Evolutionary conservation across 164 flowering plant species (phyloP).

Genomic region (Dillenia suffruticosa): DNA sequence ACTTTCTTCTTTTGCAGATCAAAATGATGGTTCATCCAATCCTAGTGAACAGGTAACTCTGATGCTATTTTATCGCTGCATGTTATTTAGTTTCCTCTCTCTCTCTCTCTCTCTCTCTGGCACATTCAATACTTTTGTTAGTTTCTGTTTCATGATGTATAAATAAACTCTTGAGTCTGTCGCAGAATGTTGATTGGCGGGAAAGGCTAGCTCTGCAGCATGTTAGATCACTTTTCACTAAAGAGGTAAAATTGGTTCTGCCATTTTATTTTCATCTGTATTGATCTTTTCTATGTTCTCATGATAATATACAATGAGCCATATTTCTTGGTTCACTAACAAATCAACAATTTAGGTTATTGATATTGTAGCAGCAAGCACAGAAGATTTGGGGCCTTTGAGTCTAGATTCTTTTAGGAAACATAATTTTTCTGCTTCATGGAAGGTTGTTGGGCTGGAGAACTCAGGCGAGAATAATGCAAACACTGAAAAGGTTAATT

Average conservation of each 20-base stretch:
- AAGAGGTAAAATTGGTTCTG: conserved; percentile 49
- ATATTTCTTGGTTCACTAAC: no score
- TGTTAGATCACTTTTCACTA: conserved; percentile 58
- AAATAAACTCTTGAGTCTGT: background rate
- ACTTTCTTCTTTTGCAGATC: no score
- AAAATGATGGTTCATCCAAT: no score
- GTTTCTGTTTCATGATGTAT: background rate
- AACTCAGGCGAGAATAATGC: conserved; percentile 24
- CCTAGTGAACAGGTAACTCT: no score
- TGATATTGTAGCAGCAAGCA: conserved; percentile 56
- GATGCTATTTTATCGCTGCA: no score
- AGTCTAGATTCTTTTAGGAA: conserved; percentile 69
- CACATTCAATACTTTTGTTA: background rate
- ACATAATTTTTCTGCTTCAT: conserved; percentile 66
- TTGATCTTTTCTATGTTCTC: no score
- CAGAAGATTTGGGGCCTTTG: conserved; percentile 66
- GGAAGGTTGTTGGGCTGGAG: conserved; percentile 59
- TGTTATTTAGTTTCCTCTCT: no score
- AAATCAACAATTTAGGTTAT: conserved; percentile 39
- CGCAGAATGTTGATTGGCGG: conserved; percentile 75
- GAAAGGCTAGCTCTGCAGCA: conserved; percentile 62
- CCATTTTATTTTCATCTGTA: no score
- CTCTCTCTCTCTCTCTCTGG: background rate
- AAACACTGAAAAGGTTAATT: conserved; percentile 38
- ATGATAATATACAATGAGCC: no score